Conservation (phyloP, 2,329 filamentous ascomycete species). For the Alternaria sp. region DNA sequence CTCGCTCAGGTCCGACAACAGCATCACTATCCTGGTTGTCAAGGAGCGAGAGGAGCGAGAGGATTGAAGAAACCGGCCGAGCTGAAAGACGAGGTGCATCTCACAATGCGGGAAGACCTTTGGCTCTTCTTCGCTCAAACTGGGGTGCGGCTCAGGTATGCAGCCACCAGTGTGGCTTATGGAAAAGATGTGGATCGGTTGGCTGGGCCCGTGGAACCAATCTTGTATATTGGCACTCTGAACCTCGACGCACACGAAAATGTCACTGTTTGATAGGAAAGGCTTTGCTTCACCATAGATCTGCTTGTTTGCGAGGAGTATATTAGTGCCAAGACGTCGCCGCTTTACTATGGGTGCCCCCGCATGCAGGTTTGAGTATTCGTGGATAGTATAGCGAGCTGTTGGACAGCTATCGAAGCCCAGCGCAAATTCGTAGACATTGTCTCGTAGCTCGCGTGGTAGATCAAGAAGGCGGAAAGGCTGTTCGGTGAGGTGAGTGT, state of each 20-base stretch:
- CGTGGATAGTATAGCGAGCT: neutral
- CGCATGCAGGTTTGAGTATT: neutral
- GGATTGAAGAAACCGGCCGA: neutral
- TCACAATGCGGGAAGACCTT: neutral
- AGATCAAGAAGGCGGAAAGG: constrained; percentile 1
- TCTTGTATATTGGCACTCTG: neutral
- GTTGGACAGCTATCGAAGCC: neutral
- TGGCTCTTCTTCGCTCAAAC: neutral
- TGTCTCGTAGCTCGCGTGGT: neutral
- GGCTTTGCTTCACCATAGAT: neutral
- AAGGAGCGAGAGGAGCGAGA: neutral
- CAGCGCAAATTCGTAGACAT: neutral
- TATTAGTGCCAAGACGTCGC: neutral
- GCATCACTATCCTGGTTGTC: neutral
- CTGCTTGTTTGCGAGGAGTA: neutral
- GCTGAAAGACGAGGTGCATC: neutral
- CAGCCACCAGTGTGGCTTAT: neutral
- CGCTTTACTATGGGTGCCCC: neutral
- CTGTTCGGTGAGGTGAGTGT: neutral
- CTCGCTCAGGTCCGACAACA: neutral
- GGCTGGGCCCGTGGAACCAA: neutral
- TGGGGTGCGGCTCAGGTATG: neutral
- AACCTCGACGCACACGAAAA: neutral
- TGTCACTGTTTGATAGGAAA: neutral
- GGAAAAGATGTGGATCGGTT: neutral